Base-by-base conservation (phyloP, 139 green algal genomes). In the Haematococcus lacustris region DNA sequence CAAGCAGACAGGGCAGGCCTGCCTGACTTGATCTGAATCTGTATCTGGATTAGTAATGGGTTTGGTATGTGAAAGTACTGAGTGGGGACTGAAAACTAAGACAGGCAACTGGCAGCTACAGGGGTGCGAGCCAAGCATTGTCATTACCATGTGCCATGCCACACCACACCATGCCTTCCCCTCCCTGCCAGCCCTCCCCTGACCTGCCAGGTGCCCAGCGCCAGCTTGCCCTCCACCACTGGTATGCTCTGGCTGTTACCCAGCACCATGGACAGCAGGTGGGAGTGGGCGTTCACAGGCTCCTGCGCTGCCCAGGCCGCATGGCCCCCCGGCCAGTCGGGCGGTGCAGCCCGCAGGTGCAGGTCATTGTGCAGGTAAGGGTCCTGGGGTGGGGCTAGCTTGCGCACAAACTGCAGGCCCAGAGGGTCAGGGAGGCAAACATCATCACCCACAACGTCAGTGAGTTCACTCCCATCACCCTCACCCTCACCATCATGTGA, bases 351-450 rank as follows among this genome's bases (percentile, higher is more conserved):
- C 2, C 90, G 65, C 40, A 91, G 70, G 72, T 95, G 87, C 21
- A 94, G 70, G 75, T 94, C 90, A 78, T 94, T 95, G 86, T 95
- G 90, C 33, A 95, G 76, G 80, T 94, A 95, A 1, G 86, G 83
- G 30, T 87, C 77, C 1, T 25, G 40, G 4, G 90, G 75, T 0
- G 90, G 88, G 3, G 85, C 88, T 34, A 93, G 67, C 68, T 77
- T 79, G 33, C 65, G 73, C 41, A 92, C 76, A 30, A 78, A 91
- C 85, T 86, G 76, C 57, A 72, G 33, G 67, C 1, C 6, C 37
- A 5, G 62, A 23, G 30, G 34, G 4, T 41, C 5, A 21, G 33
- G 6, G 4, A 26, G 59, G 59, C 23, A 66, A 13, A 57, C 47
- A 28, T 21, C 13, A 13, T 57, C 13, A 57, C 13, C 21, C 13